phyloP scores from a whole-genome alignment of 495 filamentous ascomycete species.

The Coniosporium apollinis region DNA sequence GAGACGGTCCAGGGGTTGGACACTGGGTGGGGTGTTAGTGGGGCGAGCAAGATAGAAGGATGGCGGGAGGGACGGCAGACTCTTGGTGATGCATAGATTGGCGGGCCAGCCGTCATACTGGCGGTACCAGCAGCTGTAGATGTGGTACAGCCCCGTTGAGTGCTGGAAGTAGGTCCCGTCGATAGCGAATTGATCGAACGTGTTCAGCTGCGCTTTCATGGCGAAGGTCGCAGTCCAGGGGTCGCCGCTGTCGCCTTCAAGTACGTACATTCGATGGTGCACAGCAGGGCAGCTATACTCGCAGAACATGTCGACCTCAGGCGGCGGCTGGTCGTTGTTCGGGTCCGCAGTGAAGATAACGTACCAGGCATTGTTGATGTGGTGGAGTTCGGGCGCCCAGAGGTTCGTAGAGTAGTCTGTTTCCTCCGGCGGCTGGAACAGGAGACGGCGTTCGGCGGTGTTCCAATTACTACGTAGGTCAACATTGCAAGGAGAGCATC shows the following conservation, averaged over 20 bases:
- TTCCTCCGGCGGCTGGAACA: slow-evolving; percentile 24
- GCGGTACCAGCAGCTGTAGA: slow-evolving; percentile 33
- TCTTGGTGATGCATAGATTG: slow-evolving; percentile 33
- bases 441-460: slow-evolving; percentile 23
- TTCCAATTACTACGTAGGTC: slow-evolving; percentile 25
- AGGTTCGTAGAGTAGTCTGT: slow-evolving; percentile 28
- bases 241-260: slow-evolving; percentile 24
- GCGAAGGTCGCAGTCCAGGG: slow-evolving; percentile 27
- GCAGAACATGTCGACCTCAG: slow-evolving; percentile 17
- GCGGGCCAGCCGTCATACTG: slow-evolving; percentile 32
- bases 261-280: slow-evolving; percentile 27
- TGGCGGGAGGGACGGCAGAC: neutral
- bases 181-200: slow-evolving; percentile 35
- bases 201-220: slow-evolving; percentile 29
- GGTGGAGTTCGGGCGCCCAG: slow-evolving; percentile 34
- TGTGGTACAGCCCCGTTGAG: slow-evolving; percentile 27
- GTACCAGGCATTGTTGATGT: slow-evolving; percentile 30
- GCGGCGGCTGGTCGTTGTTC: slow-evolving; percentile 26
- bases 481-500: neutral
- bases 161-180: slow-evolving; percentile 34
- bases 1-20: slow-evolving; percentile 29
- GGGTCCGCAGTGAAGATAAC: slow-evolving; percentile 35
- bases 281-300: slow-evolving; percentile 19
- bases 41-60: neutral
- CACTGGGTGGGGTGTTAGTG: slow-evolving; percentile 8